Conservation (phyloP, 352 stramenopile species). For the Globisporangium recalcitrans region DNA sequence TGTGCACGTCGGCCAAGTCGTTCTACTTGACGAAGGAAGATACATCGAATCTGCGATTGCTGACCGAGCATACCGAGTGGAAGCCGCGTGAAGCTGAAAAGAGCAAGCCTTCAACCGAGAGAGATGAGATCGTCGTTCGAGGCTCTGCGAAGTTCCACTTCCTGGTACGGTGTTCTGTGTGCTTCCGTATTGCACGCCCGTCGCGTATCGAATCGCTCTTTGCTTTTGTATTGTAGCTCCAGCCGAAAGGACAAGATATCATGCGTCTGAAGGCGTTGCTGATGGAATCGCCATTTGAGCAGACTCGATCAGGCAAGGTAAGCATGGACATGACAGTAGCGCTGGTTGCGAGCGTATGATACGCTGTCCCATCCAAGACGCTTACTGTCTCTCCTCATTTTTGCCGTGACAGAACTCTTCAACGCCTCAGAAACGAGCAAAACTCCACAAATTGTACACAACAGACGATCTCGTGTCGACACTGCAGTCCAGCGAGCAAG, state of each 20-base stretch:
- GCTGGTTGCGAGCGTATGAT: not conserved
- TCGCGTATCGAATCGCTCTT: not conserved
- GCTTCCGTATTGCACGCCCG: not conserved
- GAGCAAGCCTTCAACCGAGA: constrained; percentile 1
- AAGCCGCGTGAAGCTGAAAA: constrained; percentile 20
- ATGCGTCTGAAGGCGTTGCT: constrained; percentile 56
- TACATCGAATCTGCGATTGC: constrained; percentile 71
- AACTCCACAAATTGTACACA: constrained; percentile 51
- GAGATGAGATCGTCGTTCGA: constrained; percentile 36
- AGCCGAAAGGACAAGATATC: constrained; percentile 52
- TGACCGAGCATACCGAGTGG: constrained; percentile 62
- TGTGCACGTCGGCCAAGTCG: constrained; percentile 66
- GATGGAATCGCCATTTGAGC: constrained; percentile 59
- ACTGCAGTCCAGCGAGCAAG: constrained; percentile 60
- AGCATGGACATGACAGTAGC: not conserved
- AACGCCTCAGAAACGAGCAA: constrained; percentile 35
- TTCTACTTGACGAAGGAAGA: constrained; percentile 78
- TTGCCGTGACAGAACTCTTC: not conserved
- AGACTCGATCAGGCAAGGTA: constrained; percentile 17
- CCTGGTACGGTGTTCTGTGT: constrained; percentile 35
- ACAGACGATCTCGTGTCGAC: constrained; percentile 52
- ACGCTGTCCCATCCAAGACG: not conserved
- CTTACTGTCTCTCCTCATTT: not conserved
- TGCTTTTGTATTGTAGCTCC: constrained; percentile 33
- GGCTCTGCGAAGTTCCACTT: constrained; percentile 66